Evolutionary conservation across 768 basidiomycete genomes (phyloP).

Genomic region (Lactarius pseudohatsudake): DNA sequence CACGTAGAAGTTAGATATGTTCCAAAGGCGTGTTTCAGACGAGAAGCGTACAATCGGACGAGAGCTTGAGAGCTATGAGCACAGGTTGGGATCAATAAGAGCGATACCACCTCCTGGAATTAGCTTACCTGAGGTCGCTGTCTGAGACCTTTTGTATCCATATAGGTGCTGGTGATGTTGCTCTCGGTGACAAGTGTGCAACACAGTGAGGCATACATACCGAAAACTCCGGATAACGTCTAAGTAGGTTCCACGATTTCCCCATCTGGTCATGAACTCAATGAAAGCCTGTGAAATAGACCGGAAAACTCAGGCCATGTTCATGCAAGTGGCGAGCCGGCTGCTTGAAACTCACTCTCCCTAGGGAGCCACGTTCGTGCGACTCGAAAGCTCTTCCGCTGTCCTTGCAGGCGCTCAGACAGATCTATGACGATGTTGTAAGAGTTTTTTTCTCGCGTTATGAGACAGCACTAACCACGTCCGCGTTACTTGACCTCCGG

Average conservation of each 20-base stretch:
- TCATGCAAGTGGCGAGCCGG: too few species aligned
- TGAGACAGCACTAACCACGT: conserved; percentile 1
- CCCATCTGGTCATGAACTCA: background rate
- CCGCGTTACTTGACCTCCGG: background rate
- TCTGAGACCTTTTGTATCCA: background rate
- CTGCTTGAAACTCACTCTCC: background rate
- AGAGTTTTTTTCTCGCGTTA: background rate
- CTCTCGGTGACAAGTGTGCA: background rate
- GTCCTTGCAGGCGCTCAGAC: conserved; percentile 4
- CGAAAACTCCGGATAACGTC: background rate
- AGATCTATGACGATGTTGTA: background rate
- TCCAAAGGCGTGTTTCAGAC: background rate
- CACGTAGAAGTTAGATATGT: background rate
- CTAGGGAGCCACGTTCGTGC: background rate
- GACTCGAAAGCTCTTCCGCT: background rate
- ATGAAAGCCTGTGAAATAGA: conserved; percentile 11
- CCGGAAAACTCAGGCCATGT: background rate
- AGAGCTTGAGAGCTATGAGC: conserved; percentile 5
- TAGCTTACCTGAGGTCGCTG: background rate
- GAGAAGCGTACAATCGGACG: conserved; percentile 4
- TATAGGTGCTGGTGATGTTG: background rate
- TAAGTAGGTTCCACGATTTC: background rate
- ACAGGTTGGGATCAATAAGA: background rate
- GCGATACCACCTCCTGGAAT: background rate
- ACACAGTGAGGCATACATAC: background rate